A percentile compares a stretch with the other conserved stretches of the same genome.
phyloP scores from a whole-genome alignment of 805 yeast species.

The Lachancea lanzarotensis region DNA sequence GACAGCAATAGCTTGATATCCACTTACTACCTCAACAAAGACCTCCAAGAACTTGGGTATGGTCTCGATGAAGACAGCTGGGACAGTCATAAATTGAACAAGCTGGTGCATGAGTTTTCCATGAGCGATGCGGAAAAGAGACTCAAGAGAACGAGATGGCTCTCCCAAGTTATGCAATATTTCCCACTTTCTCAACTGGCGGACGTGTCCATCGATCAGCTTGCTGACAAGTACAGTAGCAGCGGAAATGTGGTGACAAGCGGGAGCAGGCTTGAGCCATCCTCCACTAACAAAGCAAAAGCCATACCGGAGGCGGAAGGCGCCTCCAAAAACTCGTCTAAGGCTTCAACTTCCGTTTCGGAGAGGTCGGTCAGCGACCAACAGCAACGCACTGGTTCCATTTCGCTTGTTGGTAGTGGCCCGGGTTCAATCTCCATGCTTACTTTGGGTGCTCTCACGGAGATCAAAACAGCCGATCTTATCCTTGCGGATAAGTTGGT shows the following conservation, averaged over 20 bases:
- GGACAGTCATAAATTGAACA: slow-evolving; percentile 52
- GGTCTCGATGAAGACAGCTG: slow-evolving; percentile 63
- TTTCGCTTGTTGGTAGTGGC: slow-evolving; percentile 88
- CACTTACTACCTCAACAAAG: slow-evolving; percentile 8
- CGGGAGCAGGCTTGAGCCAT: neutral
- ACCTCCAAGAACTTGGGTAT: slow-evolving; percentile 30
- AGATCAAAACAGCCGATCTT: slow-evolving; percentile 74
- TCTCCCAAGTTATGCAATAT: slow-evolving; percentile 85
- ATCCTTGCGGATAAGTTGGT: slow-evolving; percentile 88
- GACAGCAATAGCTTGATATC: slow-evolving; percentile 33
- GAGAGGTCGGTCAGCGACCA: neutral
- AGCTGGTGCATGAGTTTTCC: slow-evolving; percentile 53
- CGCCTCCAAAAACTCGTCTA: neutral
- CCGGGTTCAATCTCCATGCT: slow-evolving; percentile 83
- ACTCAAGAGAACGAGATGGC: slow-evolving; percentile 68
- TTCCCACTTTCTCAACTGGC: slow-evolving; percentile 68
- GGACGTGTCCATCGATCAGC: slow-evolving; percentile 44
- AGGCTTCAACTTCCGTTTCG: neutral
- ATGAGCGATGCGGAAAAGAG: slow-evolving; percentile 47
- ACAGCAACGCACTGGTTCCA: slow-evolving; percentile 39
- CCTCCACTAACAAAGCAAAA: neutral
- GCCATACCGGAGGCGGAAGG: neutral
- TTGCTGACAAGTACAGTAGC: slow-evolving; percentile 10
- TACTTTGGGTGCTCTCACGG: slow-evolving; percentile 78
- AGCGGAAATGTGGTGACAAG: neutral